These are phyloP conservation scores for Ramalina intermedia DNA, from an alignment of 495 filamentous ascomycete species.

Conservation along the genomic window DNA sequence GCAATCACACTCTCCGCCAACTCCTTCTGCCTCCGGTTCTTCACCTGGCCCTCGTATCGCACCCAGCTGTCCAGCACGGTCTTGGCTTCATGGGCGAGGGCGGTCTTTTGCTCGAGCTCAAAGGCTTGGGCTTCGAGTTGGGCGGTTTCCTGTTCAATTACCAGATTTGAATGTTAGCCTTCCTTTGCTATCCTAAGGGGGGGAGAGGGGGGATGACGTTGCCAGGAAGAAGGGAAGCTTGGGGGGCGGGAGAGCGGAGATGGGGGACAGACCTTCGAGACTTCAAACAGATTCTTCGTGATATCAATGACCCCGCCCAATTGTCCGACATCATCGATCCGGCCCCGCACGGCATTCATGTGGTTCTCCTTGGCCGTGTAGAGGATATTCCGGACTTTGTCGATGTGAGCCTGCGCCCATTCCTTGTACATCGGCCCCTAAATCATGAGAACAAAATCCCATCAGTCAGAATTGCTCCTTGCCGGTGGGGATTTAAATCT, in stretches of 20 bases:
- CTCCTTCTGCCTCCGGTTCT: conserved; percentile 94
- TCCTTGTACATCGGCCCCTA: conserved; percentile 72
- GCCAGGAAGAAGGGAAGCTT: too few species aligned
- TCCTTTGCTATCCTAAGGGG: too few species aligned
- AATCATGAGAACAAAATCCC: too few species aligned
- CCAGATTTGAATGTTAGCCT: background rate
- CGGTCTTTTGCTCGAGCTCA: conserved; percentile 90
- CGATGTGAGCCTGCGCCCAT: conserved; percentile 76
- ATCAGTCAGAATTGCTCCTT: too few species aligned
- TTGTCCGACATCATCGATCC: conserved; percentile 87
- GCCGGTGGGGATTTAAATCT: too few species aligned
- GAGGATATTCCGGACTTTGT: conserved; percentile 83
- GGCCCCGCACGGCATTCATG: conserved; percentile 80
- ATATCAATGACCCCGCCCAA: conserved; percentile 86
- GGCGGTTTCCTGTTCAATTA: conserved; percentile 66
- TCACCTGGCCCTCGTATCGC: conserved; percentile 94
- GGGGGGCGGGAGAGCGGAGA: too few species aligned
- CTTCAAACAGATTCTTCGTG: conserved; percentile 91
- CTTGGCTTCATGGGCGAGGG: conserved; percentile 84
- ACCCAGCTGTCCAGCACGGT: conserved; percentile 94
- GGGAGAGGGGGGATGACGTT: too few species aligned
- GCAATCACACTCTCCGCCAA: conserved; percentile 80
- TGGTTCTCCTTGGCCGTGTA: conserved; percentile 88
- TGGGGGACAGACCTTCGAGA: conserved; percentile 96
- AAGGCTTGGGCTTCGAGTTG: conserved; percentile 87